Base-by-base conservation (phyloP, 495 filamentous ascomycete species). In the Hypoxylon crocopeplum region DNA sequence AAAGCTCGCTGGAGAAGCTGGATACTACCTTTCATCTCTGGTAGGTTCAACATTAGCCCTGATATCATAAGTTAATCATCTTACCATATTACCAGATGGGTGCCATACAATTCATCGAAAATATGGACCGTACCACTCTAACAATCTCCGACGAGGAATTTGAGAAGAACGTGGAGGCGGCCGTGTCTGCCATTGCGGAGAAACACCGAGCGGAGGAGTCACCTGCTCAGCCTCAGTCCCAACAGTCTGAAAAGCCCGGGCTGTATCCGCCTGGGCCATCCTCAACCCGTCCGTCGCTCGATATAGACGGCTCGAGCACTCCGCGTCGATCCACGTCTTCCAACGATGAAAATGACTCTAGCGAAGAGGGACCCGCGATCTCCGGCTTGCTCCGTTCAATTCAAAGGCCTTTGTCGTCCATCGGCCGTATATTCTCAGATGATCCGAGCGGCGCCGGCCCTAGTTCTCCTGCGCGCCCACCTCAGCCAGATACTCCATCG, bases 351-450 rank as follows among this genome's bases (percentile, higher is more conserved):
- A 74, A 71, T 36, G 84, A 83, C 17, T 82, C 69, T 3, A 52
- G 70, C 20, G 84, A 89, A 62, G 87, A 96, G 62, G 83, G 83
- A 12, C 88, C 87, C 0, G 91, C 94, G 30, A 92, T 96, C 27
- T 86, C 88, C 17, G 93, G 94, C 2, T 76, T 99, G 8, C 77
- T 99, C 12, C 86, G 92, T 39, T 92, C 93, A 0, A 97, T 99
- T 46, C 93, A 98, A 70, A 87, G 83, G 49, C 95, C 94, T 0
- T 77, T 99, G 32, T 91, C 90, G 34, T 94, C 92, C 12, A 96
- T 99, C 68, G 94, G 95, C n/a, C 87, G 92, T 48, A 97, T 99
- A 29, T 98, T 99, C 75, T 91, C 90, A 1, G 94, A 98, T 41
- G 92, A 96, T 1, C 45, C 74, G 46, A 53, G 72, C 49, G 37